phyloP scores from a whole-genome alignment of 139 green algal species.

The Ostreobium quekettii region DNA sequence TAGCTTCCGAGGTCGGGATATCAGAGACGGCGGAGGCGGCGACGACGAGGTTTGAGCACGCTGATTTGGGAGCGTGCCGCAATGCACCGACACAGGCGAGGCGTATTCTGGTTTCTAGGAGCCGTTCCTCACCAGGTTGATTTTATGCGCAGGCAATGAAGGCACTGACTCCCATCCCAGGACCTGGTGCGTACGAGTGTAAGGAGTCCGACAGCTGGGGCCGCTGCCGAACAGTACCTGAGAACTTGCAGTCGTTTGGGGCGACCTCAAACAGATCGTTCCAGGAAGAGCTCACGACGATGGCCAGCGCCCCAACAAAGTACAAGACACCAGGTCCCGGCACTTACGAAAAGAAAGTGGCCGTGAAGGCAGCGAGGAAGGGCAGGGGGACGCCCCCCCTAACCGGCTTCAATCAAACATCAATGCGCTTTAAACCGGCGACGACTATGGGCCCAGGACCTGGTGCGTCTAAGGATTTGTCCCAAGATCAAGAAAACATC shows the following conservation, averaged over 20 bases:
- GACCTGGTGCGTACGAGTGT: background rate
- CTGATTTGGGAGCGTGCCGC: too few species aligned
- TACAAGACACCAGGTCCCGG: background rate
- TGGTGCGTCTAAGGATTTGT: background rate
- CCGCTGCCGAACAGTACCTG: background rate
- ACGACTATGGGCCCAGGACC: background rate
- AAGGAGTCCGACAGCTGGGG: background rate
- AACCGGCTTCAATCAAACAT: background rate
- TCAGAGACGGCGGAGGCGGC: too few species aligned
- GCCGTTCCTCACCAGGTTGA: too few species aligned
- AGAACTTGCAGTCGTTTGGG: background rate
- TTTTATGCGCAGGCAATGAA: background rate
- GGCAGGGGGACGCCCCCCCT: background rate
- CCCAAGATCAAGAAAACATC: background rate
- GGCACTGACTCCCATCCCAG: background rate
- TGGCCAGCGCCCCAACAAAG: background rate
- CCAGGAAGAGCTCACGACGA: background rate
- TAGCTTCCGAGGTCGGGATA: too few species aligned
- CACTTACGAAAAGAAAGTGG: background rate
- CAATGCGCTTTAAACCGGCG: background rate
- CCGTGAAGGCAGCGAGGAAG: background rate
- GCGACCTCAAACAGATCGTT: background rate
- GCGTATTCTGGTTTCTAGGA: too few species aligned
- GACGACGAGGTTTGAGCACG: too few species aligned
- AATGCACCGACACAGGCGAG: too few species aligned